Evolutionary conservation across 345 rosid genomes (phyloP).

Genomic region (Sisymbrium altissimum): DNA sequence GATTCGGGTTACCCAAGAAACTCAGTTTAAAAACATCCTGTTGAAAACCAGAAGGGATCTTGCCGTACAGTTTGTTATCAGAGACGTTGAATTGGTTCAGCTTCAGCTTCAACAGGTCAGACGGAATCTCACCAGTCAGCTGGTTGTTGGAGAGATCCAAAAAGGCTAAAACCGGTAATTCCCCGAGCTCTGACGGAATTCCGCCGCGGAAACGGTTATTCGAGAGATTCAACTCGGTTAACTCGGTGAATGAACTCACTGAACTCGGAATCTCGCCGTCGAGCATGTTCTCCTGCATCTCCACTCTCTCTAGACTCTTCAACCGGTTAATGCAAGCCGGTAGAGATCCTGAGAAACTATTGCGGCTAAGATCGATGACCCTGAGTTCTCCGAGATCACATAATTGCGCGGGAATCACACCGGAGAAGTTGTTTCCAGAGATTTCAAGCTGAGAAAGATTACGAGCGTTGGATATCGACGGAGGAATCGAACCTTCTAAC

Average conservation of each 20-base stretch:
- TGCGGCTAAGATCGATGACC: conserved; percentile 43
- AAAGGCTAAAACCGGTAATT: conserved; percentile 44
- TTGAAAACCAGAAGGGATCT: conserved; percentile 51
- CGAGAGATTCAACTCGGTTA: conserved; percentile 54
- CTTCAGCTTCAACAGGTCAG: conserved; percentile 44
- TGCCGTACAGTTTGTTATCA: conserved; percentile 45
- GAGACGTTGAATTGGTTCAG: conserved; percentile 61
- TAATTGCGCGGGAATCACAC: conserved; percentile 42
- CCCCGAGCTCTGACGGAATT: conserved; percentile 58
- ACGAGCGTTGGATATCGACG: conserved; percentile 37
- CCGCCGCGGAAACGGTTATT: conserved; percentile 46
- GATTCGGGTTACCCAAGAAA: conserved; percentile 59
- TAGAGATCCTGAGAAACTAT: conserved; percentile 42
- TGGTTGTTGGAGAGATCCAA: conserved; percentile 62
- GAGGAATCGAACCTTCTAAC: conserved; percentile 53
- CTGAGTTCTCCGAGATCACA: conserved; percentile 38
- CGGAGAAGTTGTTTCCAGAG: conserved; percentile 54
- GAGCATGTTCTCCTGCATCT: conserved; percentile 51
- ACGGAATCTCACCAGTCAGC: conserved; percentile 56
- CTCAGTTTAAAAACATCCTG: conserved; percentile 29
- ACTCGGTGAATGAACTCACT: conserved; percentile 40
- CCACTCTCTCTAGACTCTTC: conserved; percentile 48
- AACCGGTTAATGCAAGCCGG: conserved; percentile 48
- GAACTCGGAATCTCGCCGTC: conserved; percentile 53
- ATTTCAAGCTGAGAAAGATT: conserved; percentile 33